Base-by-base conservation (phyloP, 148 eudicot species). In the Pharnaceum exiguum region DNA sequence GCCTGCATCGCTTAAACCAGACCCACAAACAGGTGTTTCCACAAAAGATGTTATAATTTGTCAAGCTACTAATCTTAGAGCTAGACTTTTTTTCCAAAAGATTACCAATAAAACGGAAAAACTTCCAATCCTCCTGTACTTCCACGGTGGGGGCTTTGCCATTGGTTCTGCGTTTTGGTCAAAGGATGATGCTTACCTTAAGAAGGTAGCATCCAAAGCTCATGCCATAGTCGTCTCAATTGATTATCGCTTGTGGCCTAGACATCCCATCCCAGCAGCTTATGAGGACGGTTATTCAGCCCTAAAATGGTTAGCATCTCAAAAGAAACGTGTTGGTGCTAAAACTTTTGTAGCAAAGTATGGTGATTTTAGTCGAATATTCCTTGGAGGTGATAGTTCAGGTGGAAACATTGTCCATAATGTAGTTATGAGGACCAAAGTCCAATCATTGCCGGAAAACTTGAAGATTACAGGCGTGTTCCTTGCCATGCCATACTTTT, bases 331-430 rank as follows among this genome's bases (percentile, higher is more conserved):
- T 23, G 11, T 37, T 3, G 40, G 40, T 3, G 7, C 48, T 4
- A 65, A 73, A 1, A 46, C 52, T 0, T 67, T 72, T 72, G 32
- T 73, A 12, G 10, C 22, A 5, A 17, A 23, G 11, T 50, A 59
- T 24, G 76, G 58, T 10, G 71, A 72, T 18, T 46, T 73, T 15
- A 17, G 16, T 2, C 44, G 51, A 15, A 0, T 73, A 3, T 67
- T 37, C 26, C 11, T 67, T 6, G 72, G 59, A 10, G 77, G 77
- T 6, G 77, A 73, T 7, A 62, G 69, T 27, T 24, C 68, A 12
- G 77, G 72, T 2, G 77, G 17, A 6, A 73, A 62, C 29, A 73
- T 73, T 1, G 68, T 54, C 2, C 72, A 73, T 25, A 60, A 73
- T 44, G 10, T 73, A 9, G 65, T 60, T 3, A 24, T 67, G 35